Percentiles rank a stretch among this genome's conserved stretches.
Evolutionary conservation across 1,284 basidiomycete genomes (phyloP).

Genomic region (Leccinum pallidistipes): DNA sequence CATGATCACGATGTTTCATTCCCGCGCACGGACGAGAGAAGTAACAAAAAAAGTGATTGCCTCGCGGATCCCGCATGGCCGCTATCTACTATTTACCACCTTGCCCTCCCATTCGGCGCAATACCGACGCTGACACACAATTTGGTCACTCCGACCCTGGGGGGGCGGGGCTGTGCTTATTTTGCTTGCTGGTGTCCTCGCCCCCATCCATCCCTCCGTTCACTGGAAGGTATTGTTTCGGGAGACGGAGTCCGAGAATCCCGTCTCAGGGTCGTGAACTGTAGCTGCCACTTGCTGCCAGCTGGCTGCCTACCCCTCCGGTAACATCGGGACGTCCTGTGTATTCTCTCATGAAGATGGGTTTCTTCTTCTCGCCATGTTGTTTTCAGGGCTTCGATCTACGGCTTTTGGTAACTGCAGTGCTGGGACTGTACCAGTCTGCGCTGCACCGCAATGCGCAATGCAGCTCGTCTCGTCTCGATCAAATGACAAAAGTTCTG

Average conservation of each 20-base stretch:
- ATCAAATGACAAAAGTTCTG: not conserved
- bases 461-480: not conserved
- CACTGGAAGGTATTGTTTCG: not conserved
- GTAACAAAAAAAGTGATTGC: slow-evolving; percentile 7
- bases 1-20: slow-evolving; percentile 30
- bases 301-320: not conserved
- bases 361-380: not conserved
- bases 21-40: slow-evolving; percentile 23
- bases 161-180: slow-evolving; percentile 15
- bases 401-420: not conserved
- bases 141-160: not conserved
- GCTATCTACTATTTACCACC: slow-evolving; percentile 7
- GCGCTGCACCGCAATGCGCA: not conserved
- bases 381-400: not conserved
- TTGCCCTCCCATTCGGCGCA: slow-evolving; percentile 14
- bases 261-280: not conserved
- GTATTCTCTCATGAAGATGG: not conserved
- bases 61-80: slow-evolving; percentile 33
- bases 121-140: slow-evolving; percentile 17
- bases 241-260: slow-evolving; percentile 3
- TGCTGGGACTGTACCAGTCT: not conserved
- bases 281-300: not conserved
- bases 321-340: not conserved
- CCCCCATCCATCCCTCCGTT: not conserved
- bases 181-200: slow-evolving; percentile 3